Evolutionary conservation across 164 flowering plant species (phyloP).

Genomic region (Stephania cephalantha): DNA sequence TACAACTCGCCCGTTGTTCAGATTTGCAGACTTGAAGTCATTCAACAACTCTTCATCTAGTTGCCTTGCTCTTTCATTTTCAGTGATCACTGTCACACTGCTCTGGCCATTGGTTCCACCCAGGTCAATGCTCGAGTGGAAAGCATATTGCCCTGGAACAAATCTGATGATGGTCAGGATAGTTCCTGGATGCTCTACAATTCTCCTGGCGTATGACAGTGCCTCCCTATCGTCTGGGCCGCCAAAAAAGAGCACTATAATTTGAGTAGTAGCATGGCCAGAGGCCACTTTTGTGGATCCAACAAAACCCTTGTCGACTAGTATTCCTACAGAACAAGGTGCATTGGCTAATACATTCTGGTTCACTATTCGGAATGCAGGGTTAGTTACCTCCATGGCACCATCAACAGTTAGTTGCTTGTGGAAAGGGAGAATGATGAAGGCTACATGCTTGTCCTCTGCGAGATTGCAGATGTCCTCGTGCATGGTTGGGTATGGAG

Average conservation of each 20-base stretch:
- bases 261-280: conserved; percentile 2
- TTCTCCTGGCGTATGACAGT: conserved; percentile 8
- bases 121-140: not conserved
- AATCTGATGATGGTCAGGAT: conserved; percentile 12
- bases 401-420: conserved; percentile 23
- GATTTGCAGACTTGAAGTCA: not conserved
- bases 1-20: not conserved
- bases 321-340: conserved; percentile 21
- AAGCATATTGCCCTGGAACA: conserved; percentile 3
- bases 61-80: not conserved
- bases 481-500: conserved; percentile 13
- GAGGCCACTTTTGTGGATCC: conserved; percentile 1
- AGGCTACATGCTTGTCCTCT: conserved; percentile 19
- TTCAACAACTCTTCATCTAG: conserved; percentile 1
- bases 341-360: conserved; percentile 12
- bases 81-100: not conserved
- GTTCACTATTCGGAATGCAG: conserved; percentile 18
- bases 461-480: conserved; percentile 28
- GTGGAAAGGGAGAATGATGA: conserved; percentile 26
- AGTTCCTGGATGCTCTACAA: conserved; percentile 10
- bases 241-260: conserved; percentile 7
- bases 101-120: not conserved
- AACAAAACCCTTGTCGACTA: conserved; percentile 12
- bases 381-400: conserved; percentile 19
- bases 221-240: conserved; percentile 25